Evolutionary conservation across 2,329 filamentous ascomycete species (phyloP).

Genomic region (Zymoseptoria passerinii): DNA sequence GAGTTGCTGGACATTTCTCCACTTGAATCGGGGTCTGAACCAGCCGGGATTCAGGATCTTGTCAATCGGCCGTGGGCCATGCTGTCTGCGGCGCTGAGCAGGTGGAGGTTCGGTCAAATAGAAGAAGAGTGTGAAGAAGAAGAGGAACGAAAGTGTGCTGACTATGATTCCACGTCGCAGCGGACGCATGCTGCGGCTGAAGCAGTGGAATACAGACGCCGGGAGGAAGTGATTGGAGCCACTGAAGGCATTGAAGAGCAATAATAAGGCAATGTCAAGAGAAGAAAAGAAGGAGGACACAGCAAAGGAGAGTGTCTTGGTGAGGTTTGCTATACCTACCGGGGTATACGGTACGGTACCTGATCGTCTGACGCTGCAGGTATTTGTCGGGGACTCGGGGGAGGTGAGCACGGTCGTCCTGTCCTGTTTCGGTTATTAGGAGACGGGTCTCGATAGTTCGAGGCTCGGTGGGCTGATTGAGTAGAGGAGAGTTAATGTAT

Average conservation of each 20-base stretch:
- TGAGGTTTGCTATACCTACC: background rate
- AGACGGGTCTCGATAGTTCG: background rate
- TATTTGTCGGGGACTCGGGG: background rate
- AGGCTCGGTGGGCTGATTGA: background rate
- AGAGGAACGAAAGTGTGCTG: background rate
- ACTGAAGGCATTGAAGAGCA: background rate
- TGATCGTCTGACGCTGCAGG: background rate
- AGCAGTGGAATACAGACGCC: background rate
- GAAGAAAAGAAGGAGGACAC: background rate
- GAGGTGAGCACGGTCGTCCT: background rate
- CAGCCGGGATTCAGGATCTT: conserved; percentile 19
- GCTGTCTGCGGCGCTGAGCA: background rate
- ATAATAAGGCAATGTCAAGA: background rate
- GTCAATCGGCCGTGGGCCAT: conserved; percentile 9
- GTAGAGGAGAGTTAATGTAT: background rate
- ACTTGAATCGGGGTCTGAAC: conserved; percentile 23
- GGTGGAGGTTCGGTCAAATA: background rate
- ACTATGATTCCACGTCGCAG: background rate
- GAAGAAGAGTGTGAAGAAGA: conserved; percentile 1
- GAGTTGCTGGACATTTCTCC: conserved; percentile 23
- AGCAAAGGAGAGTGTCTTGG: background rate
- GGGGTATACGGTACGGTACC: background rate
- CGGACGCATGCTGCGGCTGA: background rate
- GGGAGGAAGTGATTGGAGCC: background rate
- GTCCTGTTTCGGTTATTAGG: background rate